A percentile compares a stretch with the other conserved stretches of the same genome.
Evolutionary conservation across 2,329 filamentous ascomycete species (phyloP).

Genomic region (Phyllosticta capitalensis): DNA sequence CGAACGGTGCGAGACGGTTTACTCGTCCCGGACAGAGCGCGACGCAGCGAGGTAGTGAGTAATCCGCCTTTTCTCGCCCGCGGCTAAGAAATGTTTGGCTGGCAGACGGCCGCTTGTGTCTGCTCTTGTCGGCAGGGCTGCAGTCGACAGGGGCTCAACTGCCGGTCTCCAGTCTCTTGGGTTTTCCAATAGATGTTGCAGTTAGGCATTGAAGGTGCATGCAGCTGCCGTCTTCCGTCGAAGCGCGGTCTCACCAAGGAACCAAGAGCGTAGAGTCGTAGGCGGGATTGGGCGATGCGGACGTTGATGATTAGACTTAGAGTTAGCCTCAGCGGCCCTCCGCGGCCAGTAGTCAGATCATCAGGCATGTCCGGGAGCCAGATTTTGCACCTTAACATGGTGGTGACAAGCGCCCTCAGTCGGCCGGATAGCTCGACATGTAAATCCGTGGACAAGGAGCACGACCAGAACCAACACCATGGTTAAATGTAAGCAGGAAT

Average conservation of each 20-base stretch:
- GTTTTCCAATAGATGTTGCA: not conserved
- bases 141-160: too few relatives aligned
- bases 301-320: not conserved
- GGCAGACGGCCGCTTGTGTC: too few relatives aligned
- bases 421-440: not conserved
- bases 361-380: not conserved
- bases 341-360: not conserved
- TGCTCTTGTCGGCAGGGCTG: too few relatives aligned
- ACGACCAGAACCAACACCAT: not conserved
- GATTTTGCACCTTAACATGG: not conserved
- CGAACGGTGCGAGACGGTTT: not conserved
- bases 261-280: not conserved
- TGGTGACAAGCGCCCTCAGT: not conserved
- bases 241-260: not conserved
- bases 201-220: not conserved
- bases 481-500: not conserved
- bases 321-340: not conserved
- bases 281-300: not conserved
- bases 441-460: not conserved
- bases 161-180: not conserved
- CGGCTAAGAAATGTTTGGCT: not conserved
- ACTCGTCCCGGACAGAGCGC: not conserved
- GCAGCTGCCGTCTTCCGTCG: not conserved
- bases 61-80: not conserved
- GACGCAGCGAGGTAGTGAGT: not conserved